These are phyloP conservation scores for Thamnidium elegans DNA, from an alignment of 192 early-diverging fungal genomes.

Conservation along the genomic window DNA sequence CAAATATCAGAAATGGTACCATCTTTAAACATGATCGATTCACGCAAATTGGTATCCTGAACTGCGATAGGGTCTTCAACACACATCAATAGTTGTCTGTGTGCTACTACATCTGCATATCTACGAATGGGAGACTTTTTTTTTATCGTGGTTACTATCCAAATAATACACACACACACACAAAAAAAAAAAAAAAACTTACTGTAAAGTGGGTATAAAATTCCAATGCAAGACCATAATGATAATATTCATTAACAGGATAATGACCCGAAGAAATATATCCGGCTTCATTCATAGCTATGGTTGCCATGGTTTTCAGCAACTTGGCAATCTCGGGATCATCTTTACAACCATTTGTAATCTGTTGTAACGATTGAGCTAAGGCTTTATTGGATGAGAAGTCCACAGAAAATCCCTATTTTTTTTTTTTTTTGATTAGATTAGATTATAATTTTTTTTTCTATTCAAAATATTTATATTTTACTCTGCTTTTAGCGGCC, in stretches of 20 bases:
- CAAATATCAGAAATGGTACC: slow-evolving; percentile 42
- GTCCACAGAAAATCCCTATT: slow-evolving; percentile 59
- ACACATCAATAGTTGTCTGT: slow-evolving; percentile 62
- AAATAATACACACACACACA: neutral
- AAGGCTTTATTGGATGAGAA: slow-evolving; percentile 61
- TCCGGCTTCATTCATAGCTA: slow-evolving; percentile 72
- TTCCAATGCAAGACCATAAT: slow-evolving; percentile 74
- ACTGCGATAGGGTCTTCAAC: slow-evolving; percentile 21
- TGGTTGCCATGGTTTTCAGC: slow-evolving; percentile 72
- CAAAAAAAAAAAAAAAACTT: slow-evolving; percentile 12
- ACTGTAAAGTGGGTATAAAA: slow-evolving; percentile 82
- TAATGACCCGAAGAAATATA: slow-evolving; percentile 64
- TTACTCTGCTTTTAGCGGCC: slow-evolving; percentile 51
- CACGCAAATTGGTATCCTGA: neutral
- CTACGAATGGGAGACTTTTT: slow-evolving; percentile 65
- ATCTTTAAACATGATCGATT: slow-evolving; percentile 35
- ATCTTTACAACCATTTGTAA: slow-evolving; percentile 37
- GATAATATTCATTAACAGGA: slow-evolving; percentile 47
- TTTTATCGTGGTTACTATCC: neutral
- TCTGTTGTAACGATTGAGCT: slow-evolving; percentile 52
- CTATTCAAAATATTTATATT: neutral
- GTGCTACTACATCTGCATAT: slow-evolving; percentile 80
- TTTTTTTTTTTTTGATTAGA: neutral
- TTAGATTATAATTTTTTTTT: neutral
- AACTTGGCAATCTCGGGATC: slow-evolving; percentile 57